Evolutionary conservation across 495 filamentous ascomycete genomes (phyloP).

Genomic region (Chaetomium fimeti): DNA sequence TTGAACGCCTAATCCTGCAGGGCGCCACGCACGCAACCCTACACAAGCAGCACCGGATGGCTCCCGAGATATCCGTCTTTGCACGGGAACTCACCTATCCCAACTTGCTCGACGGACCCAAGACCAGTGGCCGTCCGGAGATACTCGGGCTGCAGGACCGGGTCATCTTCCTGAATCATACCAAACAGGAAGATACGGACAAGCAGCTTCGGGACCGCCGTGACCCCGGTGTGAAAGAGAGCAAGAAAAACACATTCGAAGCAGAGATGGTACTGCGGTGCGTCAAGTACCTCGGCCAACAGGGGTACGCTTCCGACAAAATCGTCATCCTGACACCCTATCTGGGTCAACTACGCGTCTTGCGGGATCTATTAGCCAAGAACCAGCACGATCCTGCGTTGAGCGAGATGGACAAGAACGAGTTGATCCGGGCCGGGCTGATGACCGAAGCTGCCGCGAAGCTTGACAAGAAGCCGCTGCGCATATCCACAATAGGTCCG

Average conservation of each 20-base stretch:
- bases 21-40: slow-evolving; percentile 58
- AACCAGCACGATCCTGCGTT: slow-evolving; percentile 57
- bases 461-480: slow-evolving; percentile 51
- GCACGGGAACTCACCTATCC: slow-evolving; percentile 64
- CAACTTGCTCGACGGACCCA: slow-evolving; percentile 56
- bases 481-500: slow-evolving; percentile 66
- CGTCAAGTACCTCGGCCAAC: slow-evolving; percentile 70
- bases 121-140: slow-evolving; percentile 49
- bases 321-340: slow-evolving; percentile 76
- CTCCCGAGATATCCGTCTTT: slow-evolving; percentile 64
- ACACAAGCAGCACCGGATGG: slow-evolving; percentile 67
- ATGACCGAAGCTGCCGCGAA: slow-evolving; percentile 55
- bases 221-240: slow-evolving; percentile 50
- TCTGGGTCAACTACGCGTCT: slow-evolving; percentile 62
- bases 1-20: slow-evolving; percentile 63
- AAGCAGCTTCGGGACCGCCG: slow-evolving; percentile 48
- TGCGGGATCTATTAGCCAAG: slow-evolving; percentile 51
- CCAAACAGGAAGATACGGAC: slow-evolving; percentile 50
- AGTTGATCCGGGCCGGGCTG: slow-evolving; percentile 65
- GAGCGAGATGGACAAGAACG: slow-evolving; percentile 67
- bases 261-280: slow-evolving; percentile 64
- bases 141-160: slow-evolving; percentile 60
- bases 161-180: slow-evolving; percentile 68
- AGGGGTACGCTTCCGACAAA: slow-evolving; percentile 67
- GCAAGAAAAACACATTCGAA: slow-evolving; percentile 68